Evolutionary conservation across 768 basidiomycete species (phyloP), one percentile per base, ranked within the genome.

Genomic region (Amanita brunnescens): DNA sequence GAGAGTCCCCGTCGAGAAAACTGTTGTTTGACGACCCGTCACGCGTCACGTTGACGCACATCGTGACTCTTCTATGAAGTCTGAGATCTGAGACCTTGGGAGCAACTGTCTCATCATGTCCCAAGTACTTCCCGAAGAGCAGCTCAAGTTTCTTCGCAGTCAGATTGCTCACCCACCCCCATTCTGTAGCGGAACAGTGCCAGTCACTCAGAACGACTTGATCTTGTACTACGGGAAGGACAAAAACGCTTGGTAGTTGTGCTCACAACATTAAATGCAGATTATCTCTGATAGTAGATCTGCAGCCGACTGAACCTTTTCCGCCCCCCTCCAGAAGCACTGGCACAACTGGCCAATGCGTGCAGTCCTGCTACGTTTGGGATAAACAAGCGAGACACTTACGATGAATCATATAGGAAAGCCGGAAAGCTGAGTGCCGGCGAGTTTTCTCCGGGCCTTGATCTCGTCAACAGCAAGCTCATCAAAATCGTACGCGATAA

Each of bases 351-450:
- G 24, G 6, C 43, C 14, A 23, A 50, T 14, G 58, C 59, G 1
- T 64, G 64, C 42, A 29, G 58, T 12, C 59, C 54, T 12, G 64
- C 62, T 2, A 60, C 63, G 1, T 63, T 64, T 32, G 64, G 64
- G 16, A 49, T 51, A 9, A 54, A 56, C 5, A n/a, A 56, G 7
- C 21, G 62, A 33, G 56, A 62, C 51, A 59, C 65, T 9, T 55
- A 61, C 9, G 64, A 67, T 42, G 61, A 64, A 41, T 55, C 56
- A 1, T 63, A 63, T 45, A 43, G 66, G 32, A 62, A 62, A 47
- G 64, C 63, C 5, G 57, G 60, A 46, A 61, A 62, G 49, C 41
- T 64, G 33, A 61, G 62, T 26, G 13, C 18, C 6, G 29, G 51
- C 1, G n/a, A 53, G 5, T 66, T 66, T 32, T 34, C 35, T 14